phyloP scores from a whole-genome alignment of 1,284 basidiomycete species.

The Cutaneotrichosporon sp. region DNA sequence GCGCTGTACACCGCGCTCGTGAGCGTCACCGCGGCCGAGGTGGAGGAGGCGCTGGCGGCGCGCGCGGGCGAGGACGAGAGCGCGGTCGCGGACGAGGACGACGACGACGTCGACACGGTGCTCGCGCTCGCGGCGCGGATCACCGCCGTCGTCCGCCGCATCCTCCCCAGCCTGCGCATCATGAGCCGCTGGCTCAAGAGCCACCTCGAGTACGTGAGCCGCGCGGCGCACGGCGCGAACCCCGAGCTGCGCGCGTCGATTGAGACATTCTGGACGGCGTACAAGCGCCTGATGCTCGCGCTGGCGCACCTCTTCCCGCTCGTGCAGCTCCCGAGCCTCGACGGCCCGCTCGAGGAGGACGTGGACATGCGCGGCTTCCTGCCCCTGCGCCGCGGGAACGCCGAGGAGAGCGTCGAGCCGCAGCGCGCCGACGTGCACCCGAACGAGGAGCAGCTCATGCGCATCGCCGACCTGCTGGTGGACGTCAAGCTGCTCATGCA shows the following conservation, averaged over 20 bases:
- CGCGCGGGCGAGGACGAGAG: constrained; percentile 41
- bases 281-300: constrained; percentile 67
- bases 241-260: constrained; percentile 36
- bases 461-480: constrained; percentile 78
- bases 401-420: constrained; percentile 28
- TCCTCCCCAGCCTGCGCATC: constrained; percentile 82
- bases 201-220: constrained; percentile 69
- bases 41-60: constrained; percentile 45
- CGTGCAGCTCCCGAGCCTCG: constrained; percentile 64
- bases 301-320: constrained; percentile 71
- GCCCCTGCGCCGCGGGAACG: constrained; percentile 65
- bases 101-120: constrained; percentile 52
- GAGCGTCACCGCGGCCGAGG: constrained; percentile 63
- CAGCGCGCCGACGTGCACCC: constrained; percentile 62
- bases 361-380: constrained; percentile 84
- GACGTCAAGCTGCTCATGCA: constrained; percentile 63
- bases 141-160: constrained; percentile 79
- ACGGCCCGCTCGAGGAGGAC: constrained; percentile 83
- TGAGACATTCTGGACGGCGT: constrained; percentile 69
- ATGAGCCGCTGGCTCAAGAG: constrained; percentile 84
- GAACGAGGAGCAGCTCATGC: constrained; percentile 92
- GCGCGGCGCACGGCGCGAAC: constrained; percentile 26
- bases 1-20: constrained; percentile 68
- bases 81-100: constrained; percentile 36
- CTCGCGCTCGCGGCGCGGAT: constrained; percentile 69